These are phyloP conservation scores for Umbellularia californica DNA, from an alignment of 164 flowering plant genomes.

Conservation along the genomic window DNA sequence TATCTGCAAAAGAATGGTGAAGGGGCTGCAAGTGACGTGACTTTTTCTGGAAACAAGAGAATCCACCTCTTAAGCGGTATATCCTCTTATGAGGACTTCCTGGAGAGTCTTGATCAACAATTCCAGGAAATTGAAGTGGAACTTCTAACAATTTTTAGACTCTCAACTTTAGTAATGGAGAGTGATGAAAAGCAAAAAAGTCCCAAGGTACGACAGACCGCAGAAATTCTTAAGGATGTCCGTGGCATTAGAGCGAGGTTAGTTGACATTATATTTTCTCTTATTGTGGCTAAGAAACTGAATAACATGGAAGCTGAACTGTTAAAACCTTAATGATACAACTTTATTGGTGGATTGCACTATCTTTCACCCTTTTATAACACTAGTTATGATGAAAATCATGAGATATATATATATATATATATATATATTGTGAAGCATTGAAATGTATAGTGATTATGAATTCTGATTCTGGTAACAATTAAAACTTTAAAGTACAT, in stretches of 20 bases:
- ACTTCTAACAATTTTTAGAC: constrained; percentile 42
- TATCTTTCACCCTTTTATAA: too few species aligned
- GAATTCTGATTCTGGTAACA: not conserved
- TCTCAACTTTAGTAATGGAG: constrained; percentile 41
- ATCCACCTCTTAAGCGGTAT: constrained; percentile 23
- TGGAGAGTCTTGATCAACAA: constrained; percentile 53
- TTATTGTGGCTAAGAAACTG: not conserved
- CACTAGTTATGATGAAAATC: too few species aligned
- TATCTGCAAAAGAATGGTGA: constrained; percentile 10
- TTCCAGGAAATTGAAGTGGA: constrained; percentile 56
- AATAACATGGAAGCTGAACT: not conserved
- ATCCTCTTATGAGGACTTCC: constrained; percentile 51
- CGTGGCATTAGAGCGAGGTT: constrained; percentile 54
- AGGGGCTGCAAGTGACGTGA: constrained; percentile 1
- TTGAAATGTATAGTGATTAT: not conserved
- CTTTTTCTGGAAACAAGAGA: constrained; percentile 16
- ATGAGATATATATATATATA: too few species aligned
- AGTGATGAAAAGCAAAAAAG: constrained; percentile 38
- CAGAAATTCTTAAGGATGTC: constrained; percentile 48
- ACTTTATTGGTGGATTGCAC: not conserved
- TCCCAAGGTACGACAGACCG: constrained; percentile 38
- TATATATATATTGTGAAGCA: not conserved
- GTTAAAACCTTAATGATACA: not conserved
- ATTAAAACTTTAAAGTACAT: not conserved
- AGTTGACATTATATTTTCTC: not conserved